A percentile compares a stretch with the other conserved stretches of the same genome.
These are phyloP conservation scores for Wickerhamomyces silvicola DNA, from an alignment of 805 yeast species.

Conservation along the genomic window DNA sequence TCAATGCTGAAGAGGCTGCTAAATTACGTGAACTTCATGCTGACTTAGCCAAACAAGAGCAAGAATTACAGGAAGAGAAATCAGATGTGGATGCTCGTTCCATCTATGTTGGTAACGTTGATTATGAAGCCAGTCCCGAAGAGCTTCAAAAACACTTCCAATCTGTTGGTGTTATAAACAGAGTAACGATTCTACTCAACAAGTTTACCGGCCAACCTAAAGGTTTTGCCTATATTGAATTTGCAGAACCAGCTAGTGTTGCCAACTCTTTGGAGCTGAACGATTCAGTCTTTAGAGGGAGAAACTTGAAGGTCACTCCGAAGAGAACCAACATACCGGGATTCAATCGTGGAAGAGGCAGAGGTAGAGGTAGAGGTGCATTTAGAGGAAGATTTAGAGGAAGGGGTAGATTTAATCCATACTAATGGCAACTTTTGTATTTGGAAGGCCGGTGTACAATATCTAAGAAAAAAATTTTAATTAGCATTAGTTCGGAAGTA, in stretches of 20 bases:
- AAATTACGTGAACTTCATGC: conserved; percentile 54
- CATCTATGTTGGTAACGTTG: conserved; percentile 80
- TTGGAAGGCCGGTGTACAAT: no score
- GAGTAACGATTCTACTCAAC: conserved; percentile 73
- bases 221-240: conserved; percentile 85
- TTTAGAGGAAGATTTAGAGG: conserved; percentile 28
- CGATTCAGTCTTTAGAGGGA: conserved; percentile 59
- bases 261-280: conserved; percentile 58
- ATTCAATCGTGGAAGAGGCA: conserved; percentile 38
- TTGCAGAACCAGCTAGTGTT: conserved; percentile 60
- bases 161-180: conserved; percentile 62
- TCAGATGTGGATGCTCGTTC: conserved; percentile 72
- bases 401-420: conserved; percentile 41
- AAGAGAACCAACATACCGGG: conserved; percentile 84
- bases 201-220: conserved; percentile 75
- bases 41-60: conserved; percentile 36
- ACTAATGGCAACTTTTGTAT: no score
- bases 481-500: no score
- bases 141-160: conserved; percentile 73
- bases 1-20: conserved; percentile 52
- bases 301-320: conserved; percentile 66
- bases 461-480: no score
- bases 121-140: conserved; percentile 69
- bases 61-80: conserved; percentile 38
- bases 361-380: conserved; percentile 45